A percentile compares a stretch with the other conserved stretches of the same genome.
Evolutionary conservation across 2,329 filamentous ascomycete species (phyloP).

Genomic region (Fusarium sp.): DNA sequence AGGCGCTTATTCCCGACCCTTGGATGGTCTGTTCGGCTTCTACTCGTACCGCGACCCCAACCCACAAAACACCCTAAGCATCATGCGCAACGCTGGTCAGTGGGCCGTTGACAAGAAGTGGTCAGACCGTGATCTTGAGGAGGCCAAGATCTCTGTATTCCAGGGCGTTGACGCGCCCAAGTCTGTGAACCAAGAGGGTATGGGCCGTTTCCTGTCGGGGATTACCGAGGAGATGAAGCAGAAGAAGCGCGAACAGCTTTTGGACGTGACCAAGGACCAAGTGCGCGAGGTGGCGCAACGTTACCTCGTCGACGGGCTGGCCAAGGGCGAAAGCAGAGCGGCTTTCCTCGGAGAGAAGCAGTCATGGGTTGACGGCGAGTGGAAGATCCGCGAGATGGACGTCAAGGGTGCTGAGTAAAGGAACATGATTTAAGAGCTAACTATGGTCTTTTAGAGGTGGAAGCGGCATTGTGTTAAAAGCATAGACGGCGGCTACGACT

Average conservation of each 20-base stretch:
- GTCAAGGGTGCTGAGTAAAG: constrained; percentile 61
- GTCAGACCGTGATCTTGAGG: constrained; percentile 89
- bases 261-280: constrained; percentile 87
- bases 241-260: constrained; percentile 82
- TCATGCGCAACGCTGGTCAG: constrained; percentile 85
- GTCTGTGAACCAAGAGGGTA: constrained; percentile 89
- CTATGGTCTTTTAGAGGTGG: constrained; percentile 25
- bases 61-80: constrained; percentile 86
- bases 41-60: constrained; percentile 98
- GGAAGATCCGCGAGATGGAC: constrained; percentile 84
- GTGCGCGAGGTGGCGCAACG: constrained; percentile 86
- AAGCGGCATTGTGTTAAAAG: constrained; percentile 17
- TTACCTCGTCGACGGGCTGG: constrained; percentile 80
- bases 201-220: constrained; percentile 86
- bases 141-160: constrained; percentile 96
- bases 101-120: constrained; percentile 88
- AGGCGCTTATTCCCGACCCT: constrained; percentile 83
- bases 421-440: constrained; percentile 23
- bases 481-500: constrained; percentile 32
- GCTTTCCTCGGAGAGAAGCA: constrained; percentile 88
- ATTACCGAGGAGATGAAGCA: constrained; percentile 93
- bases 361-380: constrained; percentile 80
- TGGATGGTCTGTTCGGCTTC: constrained; percentile 92
- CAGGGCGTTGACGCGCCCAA: constrained; percentile 91
- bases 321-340: constrained; percentile 72